Evolutionary conservation across 495 filamentous ascomycete species (phyloP), one percentile per base, ranked within the genome.

Genomic region (Aeminium ludgeri): DNA sequence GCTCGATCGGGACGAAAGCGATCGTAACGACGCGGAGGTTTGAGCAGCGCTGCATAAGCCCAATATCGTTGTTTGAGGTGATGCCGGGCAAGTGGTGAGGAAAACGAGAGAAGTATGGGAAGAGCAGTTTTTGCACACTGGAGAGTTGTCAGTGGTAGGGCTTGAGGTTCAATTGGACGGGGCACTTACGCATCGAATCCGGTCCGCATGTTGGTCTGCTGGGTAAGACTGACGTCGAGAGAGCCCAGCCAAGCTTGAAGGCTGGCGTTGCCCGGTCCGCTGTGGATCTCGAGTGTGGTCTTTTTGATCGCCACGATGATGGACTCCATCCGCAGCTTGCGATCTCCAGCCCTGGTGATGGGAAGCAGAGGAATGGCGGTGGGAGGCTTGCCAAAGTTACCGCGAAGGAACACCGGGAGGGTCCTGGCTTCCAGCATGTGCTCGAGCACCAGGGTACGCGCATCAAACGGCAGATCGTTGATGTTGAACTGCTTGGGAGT

Each of bases 31-130:
- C 4, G 10, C 16, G 8, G 10, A 36, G 34, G 4, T 6, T 20
- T 6, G 17, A 6, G 17, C 34, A 5, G 16, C 19, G 4, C 10
- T 16, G 13, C 34, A 36, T 36, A 10, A 36, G 17, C 16, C 23
- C 34, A 19, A 36, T 20, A 20, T 36, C 34, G 34, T 16, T 36
- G 17, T 36, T 36, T 15, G 17, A 15, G 4, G 34, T 36, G 5
- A 8, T 16, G 6, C 16, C 10, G 19, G 34, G 34, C 7, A 19
- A 19, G 19, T 6, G 8, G 34, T 36, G 34, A 8, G 34, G 34
- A n/a, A 36, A 36, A 3, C 34, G 34, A 5, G 5, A 5, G 34
- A 36, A 36, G 34, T 36, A 36, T 6, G 34, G 34, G 34, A 36
- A 36, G 16, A 19, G 12, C 5, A 36, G 17, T 15, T 10, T 10